phyloP scores from a whole-genome alignment of 768 basidiomycete species.

The Inosperma sp. region DNA sequence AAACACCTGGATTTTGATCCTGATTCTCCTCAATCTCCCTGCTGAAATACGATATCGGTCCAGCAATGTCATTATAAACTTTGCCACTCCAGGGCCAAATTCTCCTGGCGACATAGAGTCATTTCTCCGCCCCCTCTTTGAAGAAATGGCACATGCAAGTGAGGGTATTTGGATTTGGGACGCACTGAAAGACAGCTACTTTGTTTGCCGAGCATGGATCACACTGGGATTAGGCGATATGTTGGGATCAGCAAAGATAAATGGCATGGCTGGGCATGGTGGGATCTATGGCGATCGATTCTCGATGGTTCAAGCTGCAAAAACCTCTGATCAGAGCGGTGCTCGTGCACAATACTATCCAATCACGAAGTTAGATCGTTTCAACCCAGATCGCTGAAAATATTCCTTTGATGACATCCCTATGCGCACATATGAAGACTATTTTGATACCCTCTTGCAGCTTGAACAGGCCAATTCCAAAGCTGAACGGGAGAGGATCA shows the following conservation, averaged over 20 bases:
- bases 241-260: slow-evolving; percentile 31
- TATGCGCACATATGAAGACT: slow-evolving; percentile 18
- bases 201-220: slow-evolving; percentile 19
- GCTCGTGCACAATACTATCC: slow-evolving; percentile 29
- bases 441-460: slow-evolving; percentile 22
- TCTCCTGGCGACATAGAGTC: slow-evolving; percentile 27
- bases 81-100: slow-evolving; percentile 27
- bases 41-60: slow-evolving; percentile 21
- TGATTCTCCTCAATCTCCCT: slow-evolving; percentile 26
- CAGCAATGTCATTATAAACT: slow-evolving; percentile 19
- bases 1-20: slow-evolving; percentile 25
- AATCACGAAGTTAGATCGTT: slow-evolving; percentile 12
- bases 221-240: slow-evolving; percentile 26
- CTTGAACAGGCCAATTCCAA: slow-evolving; percentile 16
- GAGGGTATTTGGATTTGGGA: slow-evolving; percentile 34
- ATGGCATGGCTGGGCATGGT: slow-evolving; percentile 27
- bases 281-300: slow-evolving; percentile 30
- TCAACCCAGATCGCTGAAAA: slow-evolving; percentile 20
- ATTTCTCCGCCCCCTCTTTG: slow-evolving; percentile 23
- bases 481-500: slow-evolving; percentile 17
- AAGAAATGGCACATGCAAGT: slow-evolving; percentile 24
- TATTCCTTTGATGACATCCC: slow-evolving; percentile 25
- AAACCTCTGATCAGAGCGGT: slow-evolving; percentile 18
- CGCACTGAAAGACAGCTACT: slow-evolving; percentile 23
- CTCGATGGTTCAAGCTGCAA: slow-evolving; percentile 22